Base-by-base conservation (phyloP, 164 flowering plant species). In the Chimonanthus salicifolius region DNA sequence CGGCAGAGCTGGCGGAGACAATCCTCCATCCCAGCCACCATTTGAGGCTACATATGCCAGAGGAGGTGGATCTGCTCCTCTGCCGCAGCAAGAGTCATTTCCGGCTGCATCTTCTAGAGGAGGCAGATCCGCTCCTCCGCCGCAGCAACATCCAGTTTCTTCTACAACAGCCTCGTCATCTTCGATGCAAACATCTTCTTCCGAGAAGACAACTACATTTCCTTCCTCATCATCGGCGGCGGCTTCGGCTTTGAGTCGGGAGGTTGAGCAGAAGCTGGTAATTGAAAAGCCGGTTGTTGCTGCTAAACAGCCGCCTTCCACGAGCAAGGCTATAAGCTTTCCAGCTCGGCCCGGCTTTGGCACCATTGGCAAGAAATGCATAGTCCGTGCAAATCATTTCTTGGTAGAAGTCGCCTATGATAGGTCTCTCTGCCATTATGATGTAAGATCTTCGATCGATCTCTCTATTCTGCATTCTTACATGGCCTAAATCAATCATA, bases 311-410 rank as follows among this genome's bases (percentile, higher is more conserved):
- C 80, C 83, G 21, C 87, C 89, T 72, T 44, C 80, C 6, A 85
- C 93, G 11, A 72, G 84, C 0, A 86, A 87, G 79, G 79, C 80
- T 0, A 0, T 74, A 3, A 65, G 58, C 71, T 33, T 72, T 18
- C 88, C 91, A n/a, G 13, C 7, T 8, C 78, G 98, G 78, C 97
- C 94, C 0, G 90, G 87, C 0, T 80, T 2, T 7, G 97, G 97
- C 0, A 84, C 65, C 0, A 8, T 54, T 0, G 98, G 98, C 0
- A 63, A 2, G 4, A 85, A 74, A 47, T 78, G 86, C 10, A 1
- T 74, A 0, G 87, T 94, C 3, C 77, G 80, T 4, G 97, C 95
- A 0, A 94, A 94, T 54, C 98, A 94, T 9, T 92, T 91, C 54
- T 78, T 85, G 0, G 90, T 89, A 0, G 7, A 84, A 4, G 58